Evolutionary conservation across 139 green algal genomes (phyloP), one percentile per base, ranked within the genome.

Genomic region (Chlorella sp.): DNA sequence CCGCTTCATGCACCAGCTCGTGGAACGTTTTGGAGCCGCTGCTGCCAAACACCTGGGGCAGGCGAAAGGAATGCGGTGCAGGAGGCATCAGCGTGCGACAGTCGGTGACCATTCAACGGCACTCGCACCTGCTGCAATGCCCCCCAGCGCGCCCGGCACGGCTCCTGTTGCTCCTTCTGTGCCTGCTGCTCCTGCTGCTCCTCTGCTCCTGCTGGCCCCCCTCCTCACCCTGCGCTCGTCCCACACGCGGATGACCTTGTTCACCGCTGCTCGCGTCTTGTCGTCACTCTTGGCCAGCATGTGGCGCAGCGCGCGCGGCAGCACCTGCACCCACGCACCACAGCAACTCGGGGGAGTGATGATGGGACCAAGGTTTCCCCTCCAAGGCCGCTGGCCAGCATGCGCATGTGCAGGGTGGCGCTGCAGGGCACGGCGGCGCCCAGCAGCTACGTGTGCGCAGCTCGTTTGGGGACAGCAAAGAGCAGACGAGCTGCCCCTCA

Each of bases 221-320:
- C n/a, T n/a, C n/a, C 77, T 0, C 79, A 84, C 79, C 81, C 81
- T 88, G 43, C 91, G 81, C 72, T 94, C 88, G 1, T 93, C 89
- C 91, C 91, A 94, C 32, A 94, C 87, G 11, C 82, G 51, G 43
- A 94, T 81, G 5, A 94, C 56, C 43, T 85, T 88, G 48, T 83
- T 81, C 40, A 90, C 69, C 44, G 56, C 38, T 0, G 28, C 43
- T 34, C 36, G 48, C 1, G 70, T 87, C 65, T 90, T 91, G 3
- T 86, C 90, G 60, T 93, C 90, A 8, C 82, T 82, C 60, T 89
- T 83, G 36, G 73, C 87, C n/a, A 89, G 81, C 76, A 93, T 56
- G 74, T 92, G 85, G 40, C 69, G 73, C 40, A 94, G 67, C 38
- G 88, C 82, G 46, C 74, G 84, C 4, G 93, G 93, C 67, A 95